phyloP scores from a whole-genome alignment of 768 basidiomycete genomes.

The Mycena polygramma region DNA sequence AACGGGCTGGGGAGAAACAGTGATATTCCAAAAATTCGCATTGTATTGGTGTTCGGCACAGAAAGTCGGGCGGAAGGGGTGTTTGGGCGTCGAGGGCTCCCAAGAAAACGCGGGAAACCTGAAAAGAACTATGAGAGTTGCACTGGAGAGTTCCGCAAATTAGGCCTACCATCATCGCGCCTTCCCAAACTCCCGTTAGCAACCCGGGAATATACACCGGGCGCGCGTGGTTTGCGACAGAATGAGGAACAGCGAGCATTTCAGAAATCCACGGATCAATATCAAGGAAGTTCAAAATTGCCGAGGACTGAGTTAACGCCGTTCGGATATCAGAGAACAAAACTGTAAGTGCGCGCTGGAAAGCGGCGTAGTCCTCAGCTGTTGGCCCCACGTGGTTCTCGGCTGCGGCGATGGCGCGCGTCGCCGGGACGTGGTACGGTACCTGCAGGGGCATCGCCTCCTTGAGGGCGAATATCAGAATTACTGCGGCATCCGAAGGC shows the following conservation, averaged over 20 bases:
- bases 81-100: constrained; percentile 24
- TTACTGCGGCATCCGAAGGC: constrained; percentile 61
- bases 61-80: constrained; percentile 44
- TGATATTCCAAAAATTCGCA: constrained; percentile 61
- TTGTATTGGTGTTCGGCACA: constrained; percentile 64
- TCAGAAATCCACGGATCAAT: constrained; percentile 30
- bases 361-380: constrained; percentile 61
- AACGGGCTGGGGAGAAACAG: constrained; percentile 46
- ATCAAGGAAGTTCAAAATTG: constrained; percentile 5
- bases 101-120: constrained; percentile 34
- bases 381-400: constrained; percentile 65
- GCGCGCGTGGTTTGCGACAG: constrained; percentile 33
- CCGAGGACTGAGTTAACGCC: background rate
- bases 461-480: constrained; percentile 65
- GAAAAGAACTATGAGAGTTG: constrained; percentile 15
- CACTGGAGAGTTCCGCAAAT: constrained; percentile 21
- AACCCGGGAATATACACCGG: constrained; percentile 54
- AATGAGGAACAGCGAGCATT: constrained; percentile 23
- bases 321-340: constrained; percentile 61
- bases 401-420: constrained; percentile 59
- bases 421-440: constrained; percentile 66
- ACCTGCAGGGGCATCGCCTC: constrained; percentile 59
- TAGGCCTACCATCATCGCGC: constrained; percentile 65
- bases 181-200: constrained; percentile 73
- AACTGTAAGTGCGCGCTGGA: constrained; percentile 59